Conservation (phyloP, 2,329 filamentous ascomycete genomes). For the Mollisia scopiformis region DNA sequence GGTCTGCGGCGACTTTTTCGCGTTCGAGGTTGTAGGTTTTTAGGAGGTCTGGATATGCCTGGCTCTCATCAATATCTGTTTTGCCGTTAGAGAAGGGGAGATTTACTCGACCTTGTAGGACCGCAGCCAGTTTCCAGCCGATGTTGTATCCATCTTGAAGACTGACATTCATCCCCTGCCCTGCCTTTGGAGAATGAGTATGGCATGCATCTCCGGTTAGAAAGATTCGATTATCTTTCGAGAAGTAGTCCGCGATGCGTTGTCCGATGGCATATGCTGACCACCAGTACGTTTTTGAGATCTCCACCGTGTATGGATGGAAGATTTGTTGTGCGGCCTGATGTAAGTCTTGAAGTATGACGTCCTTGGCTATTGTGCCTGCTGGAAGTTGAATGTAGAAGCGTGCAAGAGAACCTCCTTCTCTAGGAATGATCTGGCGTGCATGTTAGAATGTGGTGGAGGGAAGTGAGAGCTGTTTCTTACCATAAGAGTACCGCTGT, state of each 20-base stretch:
- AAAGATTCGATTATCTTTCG: slow-evolving; percentile 55
- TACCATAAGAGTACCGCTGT: slow-evolving; percentile 54
- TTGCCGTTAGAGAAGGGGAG: not conserved
- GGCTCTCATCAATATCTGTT: no score
- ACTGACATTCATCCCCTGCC: slow-evolving; percentile 60
- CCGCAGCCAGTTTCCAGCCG: slow-evolving; percentile 59
- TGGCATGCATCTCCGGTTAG: slow-evolving; percentile 60
- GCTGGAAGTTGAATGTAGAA: slow-evolving; percentile 53
- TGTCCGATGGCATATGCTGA: slow-evolving; percentile 61
- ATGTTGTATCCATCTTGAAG: slow-evolving; percentile 65
- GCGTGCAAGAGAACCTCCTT: slow-evolving; percentile 64
- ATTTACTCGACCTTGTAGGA: slow-evolving; percentile 47
- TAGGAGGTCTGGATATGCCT: slow-evolving; percentile 42
- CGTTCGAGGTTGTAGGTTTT: slow-evolving; percentile 58
- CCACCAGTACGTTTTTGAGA: slow-evolving; percentile 50
- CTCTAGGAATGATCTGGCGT: slow-evolving; percentile 60
- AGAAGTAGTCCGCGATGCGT: slow-evolving; percentile 60
- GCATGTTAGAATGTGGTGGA: not conserved
- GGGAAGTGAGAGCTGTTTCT: not conserved
- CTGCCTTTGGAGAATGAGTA: slow-evolving; percentile 65
- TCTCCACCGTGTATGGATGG: slow-evolving; percentile 27
- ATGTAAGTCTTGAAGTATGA: slow-evolving; percentile 57
- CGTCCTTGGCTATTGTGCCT: slow-evolving; percentile 54
- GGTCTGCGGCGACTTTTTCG: slow-evolving; percentile 53
- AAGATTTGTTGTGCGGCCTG: slow-evolving; percentile 45